A percentile compares a stretch with the other conserved stretches of the same genome.
Conservation (phyloP, 2,329 filamentous ascomycete genomes). For the Paramyrothecium sp. region DNA sequence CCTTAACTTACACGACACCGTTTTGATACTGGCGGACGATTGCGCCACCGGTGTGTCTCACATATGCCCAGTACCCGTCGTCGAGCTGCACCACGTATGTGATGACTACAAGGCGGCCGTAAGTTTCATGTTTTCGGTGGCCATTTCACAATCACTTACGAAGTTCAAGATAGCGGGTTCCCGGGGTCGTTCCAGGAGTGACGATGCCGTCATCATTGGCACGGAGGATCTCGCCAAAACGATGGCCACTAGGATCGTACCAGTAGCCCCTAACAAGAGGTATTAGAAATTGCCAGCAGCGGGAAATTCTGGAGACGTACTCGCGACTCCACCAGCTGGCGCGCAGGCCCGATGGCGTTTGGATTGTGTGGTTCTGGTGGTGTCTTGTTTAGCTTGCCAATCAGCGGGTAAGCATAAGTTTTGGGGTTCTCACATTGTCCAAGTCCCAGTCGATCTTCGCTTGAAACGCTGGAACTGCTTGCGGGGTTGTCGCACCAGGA, state of each 20-base stretch:
- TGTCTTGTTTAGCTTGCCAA: no score
- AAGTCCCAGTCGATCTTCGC: constrained; percentile 5
- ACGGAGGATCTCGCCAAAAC: constrained; percentile 1
- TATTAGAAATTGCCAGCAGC: no score
- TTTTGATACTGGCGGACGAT: constrained; percentile 4
- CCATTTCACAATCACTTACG: not conserved
- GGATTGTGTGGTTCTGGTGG: constrained; percentile 1
- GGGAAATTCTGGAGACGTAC: not conserved
- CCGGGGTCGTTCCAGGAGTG: not conserved
- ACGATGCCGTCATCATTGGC: constrained; percentile 3
- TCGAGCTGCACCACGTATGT: not conserved
- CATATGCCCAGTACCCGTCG: constrained; percentile 4
- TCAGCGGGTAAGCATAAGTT: no score
- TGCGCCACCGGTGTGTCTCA: constrained; percentile 2
- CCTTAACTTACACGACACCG: constrained; percentile 1
- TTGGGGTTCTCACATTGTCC: not conserved
- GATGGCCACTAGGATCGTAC: not conserved
- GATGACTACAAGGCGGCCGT: not conserved
- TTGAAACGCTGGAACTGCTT: not conserved
- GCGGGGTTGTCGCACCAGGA: not conserved
- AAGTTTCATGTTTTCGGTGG: not conserved
- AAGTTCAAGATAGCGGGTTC: constrained; percentile 2
- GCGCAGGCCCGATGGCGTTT: not conserved
- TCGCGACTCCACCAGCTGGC: constrained; percentile 2
- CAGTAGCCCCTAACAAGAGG: constrained; percentile 1